Evolutionary conservation across 352 stramenopile genomes (phyloP).

Genomic region (Globisporangium parvum): DNA sequence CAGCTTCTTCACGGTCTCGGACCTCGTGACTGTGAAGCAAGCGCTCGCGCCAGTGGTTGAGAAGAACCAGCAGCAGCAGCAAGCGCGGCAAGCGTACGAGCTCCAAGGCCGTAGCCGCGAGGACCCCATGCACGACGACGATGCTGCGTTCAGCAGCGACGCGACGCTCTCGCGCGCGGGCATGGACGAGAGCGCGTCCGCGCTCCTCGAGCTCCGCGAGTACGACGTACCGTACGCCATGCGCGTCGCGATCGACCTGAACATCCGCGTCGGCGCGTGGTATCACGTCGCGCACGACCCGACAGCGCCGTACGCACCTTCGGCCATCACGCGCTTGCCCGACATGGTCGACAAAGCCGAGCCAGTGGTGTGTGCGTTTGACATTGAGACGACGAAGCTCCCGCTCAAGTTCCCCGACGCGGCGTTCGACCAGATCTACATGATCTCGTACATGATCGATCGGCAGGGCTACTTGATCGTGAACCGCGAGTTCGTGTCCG

Average conservation of each 20-base stretch:
- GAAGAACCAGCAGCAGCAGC: conserved; percentile 58
- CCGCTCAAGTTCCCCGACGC: conserved; percentile 98
- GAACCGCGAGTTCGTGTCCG: conserved; percentile 94
- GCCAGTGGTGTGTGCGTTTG: conserved; percentile 95
- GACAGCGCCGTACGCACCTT: conserved; percentile 43
- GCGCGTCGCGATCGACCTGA: conserved; percentile 93
- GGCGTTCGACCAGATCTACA: conserved; percentile 91
- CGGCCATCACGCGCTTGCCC: conserved; percentile 40
- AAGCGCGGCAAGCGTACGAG: conserved; percentile 63
- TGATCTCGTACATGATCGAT: conserved; percentile 99
- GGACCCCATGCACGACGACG: conserved; percentile 38
- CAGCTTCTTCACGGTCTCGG: conserved; percentile 78
- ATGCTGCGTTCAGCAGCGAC: conserved; percentile 13
- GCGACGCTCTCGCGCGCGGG: conserved; percentile 4
- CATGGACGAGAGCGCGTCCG: conserved; percentile 63
- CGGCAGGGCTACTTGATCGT: conserved; percentile 95
- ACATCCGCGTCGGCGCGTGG: conserved; percentile 96
- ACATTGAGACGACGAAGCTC: conserved; percentile 99
- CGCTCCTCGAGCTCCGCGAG: conserved; percentile 92
- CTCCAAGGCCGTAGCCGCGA: conserved; percentile 38
- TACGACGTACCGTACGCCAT: conserved; percentile 99
- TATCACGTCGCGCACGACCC: conserved; percentile 91
- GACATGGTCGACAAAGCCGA: conserved; percentile 93
- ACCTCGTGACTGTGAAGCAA: conserved; percentile 66
- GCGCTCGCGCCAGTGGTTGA: conserved; percentile 52